Evolutionary conservation across 2,329 filamentous ascomycete genomes (phyloP), one percentile per base, ranked within the genome.

Genomic region (Ophidiomyces ophidiicola): DNA sequence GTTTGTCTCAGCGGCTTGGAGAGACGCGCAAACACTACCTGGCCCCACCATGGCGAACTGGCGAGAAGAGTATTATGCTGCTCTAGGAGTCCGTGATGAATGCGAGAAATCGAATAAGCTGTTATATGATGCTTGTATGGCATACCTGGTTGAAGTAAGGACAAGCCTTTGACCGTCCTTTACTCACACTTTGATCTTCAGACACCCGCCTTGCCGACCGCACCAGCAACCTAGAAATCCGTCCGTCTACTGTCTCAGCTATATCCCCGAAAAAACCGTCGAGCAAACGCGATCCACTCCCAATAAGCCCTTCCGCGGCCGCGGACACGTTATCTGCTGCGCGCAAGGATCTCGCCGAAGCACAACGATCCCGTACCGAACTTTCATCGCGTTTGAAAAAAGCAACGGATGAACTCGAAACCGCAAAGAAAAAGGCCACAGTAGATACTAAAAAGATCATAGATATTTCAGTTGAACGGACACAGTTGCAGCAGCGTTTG

Each of bases 21-120:
- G n/a, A n/a, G n/a, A n/a, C n/a, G n/a, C n/a, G n/a, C n/a, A n/a
- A n/a, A n/a, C n/a, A n/a, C n/a, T n/a, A n/a, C n/a, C n/a, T n/a
- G n/a, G n/a, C n/a, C n/a, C 12, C 19, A 36, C 34, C 40, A 76
- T 77, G 73, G 70, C 75, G 47, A 74, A 73, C 66, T 92, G 87
- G 82, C 74, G 79, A 53, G 77, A 82, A 49, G 82, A 92, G 53
- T 94, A 93, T 59, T 69, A 83, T 46, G 68, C 74, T 45, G 80
- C 80, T 48, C 69, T 96, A 48, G 72, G 76, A 50, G 78, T 80
- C 52, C 70, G 77, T 47, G 82, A 84, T 52, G 71, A 76, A 53
- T 71, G 76, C 46, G 80, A 85, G 53, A 71, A 75, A 53, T 68
- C 68, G 42, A 74, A 78, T 50, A 63, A 68, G 52, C 71, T 77